Evolutionary conservation across 495 filamentous ascomycete species (phyloP).

Genomic region (Aspergillus diversus): DNA sequence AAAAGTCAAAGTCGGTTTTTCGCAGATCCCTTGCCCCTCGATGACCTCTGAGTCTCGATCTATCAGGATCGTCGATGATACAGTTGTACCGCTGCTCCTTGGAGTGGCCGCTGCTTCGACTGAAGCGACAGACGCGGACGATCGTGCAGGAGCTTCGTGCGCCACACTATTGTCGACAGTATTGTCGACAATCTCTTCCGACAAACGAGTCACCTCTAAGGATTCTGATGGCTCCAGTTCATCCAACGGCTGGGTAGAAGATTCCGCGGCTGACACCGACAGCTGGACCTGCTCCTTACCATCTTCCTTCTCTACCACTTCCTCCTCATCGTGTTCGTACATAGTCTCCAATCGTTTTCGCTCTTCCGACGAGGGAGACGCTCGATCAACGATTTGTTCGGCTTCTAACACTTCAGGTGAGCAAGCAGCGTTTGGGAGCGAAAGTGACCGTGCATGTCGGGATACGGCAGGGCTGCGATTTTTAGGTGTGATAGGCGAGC

Average conservation of each 20-base stretch:
- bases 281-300: conserved; percentile 25
- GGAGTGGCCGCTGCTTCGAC: conserved; percentile 26
- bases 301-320: conserved; percentile 8
- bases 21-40: conserved; percentile 42
- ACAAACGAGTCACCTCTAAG: neutral
- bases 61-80: conserved; percentile 28
- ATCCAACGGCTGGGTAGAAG: neutral
- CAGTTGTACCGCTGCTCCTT: conserved; percentile 26
- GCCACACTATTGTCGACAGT: conserved; percentile 15
- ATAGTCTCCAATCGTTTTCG: conserved; percentile 44
- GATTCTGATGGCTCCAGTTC: neutral
- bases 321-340: conserved; percentile 47
- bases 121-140: conserved; percentile 14
- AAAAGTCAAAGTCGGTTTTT: conserved; percentile 37
- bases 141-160: conserved; percentile 26
- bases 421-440: conserved; percentile 51
- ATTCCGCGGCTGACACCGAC: neutral
- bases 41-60: conserved; percentile 36
- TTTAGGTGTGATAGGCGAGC: conserved; percentile 35
- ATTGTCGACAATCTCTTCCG: conserved; percentile 3
- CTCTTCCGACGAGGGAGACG: conserved; percentile 38
- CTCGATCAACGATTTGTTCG: conserved; percentile 26
- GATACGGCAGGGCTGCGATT: conserved; percentile 23
- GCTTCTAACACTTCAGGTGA: conserved; percentile 25
- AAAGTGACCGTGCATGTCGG: conserved; percentile 57